A percentile compares a stretch with the other conserved stretches of the same genome.
These are phyloP conservation scores for Leucocoprinus gongylophorus DNA, from an alignment of 1,284 basidiomycete species.

Conservation along the genomic window DNA sequence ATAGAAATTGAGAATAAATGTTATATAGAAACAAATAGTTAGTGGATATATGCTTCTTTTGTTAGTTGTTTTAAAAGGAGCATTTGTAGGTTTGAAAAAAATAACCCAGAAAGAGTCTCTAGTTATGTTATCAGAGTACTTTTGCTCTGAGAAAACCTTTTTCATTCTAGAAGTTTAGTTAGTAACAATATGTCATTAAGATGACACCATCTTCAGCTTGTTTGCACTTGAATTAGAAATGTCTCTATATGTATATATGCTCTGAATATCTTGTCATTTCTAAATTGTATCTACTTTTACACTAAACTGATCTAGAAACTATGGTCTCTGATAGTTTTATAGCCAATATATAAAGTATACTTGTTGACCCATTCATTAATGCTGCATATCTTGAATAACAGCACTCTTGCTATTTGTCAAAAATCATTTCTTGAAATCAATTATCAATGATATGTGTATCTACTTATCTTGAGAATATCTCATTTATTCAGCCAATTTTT, in stretches of 20 bases:
- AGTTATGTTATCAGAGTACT: too few relatives aligned
- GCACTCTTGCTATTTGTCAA: constrained; percentile 92
- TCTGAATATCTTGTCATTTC: background rate
- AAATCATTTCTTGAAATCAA: constrained; percentile 98
- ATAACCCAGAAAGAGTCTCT: too few relatives aligned
- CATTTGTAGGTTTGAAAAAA: too few relatives aligned
- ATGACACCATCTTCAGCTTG: too few relatives aligned
- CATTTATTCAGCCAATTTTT: constrained; percentile 2
- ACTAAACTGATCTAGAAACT: constrained; percentile 71
- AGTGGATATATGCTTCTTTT: too few relatives aligned
- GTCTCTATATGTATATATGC: constrained; percentile 81
- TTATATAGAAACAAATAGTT: too few relatives aligned
- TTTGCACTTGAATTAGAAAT: constrained; percentile 82
- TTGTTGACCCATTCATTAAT: constrained; percentile 98
- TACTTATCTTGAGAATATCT: background rate
- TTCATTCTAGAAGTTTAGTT: too few relatives aligned
- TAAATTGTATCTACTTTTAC: constrained; percentile 45
- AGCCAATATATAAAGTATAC: constrained; percentile 80
- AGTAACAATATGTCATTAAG: too few relatives aligned
- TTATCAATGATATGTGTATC: constrained; percentile 79
- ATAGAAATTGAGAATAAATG: too few relatives aligned
- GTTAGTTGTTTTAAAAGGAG: too few relatives aligned
- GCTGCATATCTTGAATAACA: constrained; percentile 75
- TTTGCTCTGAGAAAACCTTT: too few relatives aligned
- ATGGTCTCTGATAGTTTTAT: constrained; percentile 93